phyloP scores from a whole-genome alignment of 257 asterid genomes.

The Solanum neorickii region DNA sequence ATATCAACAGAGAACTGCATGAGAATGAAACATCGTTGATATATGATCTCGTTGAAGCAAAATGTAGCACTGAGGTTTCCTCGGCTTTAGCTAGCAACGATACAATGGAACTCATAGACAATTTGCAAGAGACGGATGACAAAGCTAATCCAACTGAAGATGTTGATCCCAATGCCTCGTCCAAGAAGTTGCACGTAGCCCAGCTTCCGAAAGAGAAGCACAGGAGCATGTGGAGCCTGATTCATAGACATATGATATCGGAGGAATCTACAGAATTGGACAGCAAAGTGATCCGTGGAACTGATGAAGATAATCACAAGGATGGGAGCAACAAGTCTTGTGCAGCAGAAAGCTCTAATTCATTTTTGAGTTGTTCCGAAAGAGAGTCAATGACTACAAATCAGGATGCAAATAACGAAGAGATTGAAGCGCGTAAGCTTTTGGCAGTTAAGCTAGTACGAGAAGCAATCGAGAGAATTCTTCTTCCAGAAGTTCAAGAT shows the following conservation, averaged over 20 bases:
- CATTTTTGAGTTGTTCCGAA: constrained; percentile 3
- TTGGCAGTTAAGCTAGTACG: constrained; percentile 75
- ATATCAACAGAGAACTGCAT: neutral
- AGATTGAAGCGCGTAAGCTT: constrained; percentile 43
- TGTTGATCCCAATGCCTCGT: neutral
- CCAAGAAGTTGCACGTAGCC: neutral
- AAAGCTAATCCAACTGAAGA: constrained; percentile 8
- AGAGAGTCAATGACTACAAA: constrained; percentile 6
- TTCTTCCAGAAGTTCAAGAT: constrained; percentile 84
- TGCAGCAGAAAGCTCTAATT: constrained; percentile 5
- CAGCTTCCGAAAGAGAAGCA: constrained; percentile 1
- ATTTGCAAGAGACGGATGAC: neutral
- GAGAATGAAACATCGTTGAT: constrained; percentile 8
- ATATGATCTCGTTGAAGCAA: constrained; percentile 6
- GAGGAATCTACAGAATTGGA: constrained; percentile 7
- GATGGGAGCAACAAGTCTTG: constrained; percentile 4
- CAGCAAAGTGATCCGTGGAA: neutral
- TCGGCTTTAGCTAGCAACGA: constrained; percentile 13
- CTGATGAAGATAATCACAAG: constrained; percentile 2
- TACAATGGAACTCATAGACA: neutral
- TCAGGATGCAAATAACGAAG: constrained; percentile 28
- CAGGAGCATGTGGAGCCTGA: constrained; percentile 30
- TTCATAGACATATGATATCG: constrained; percentile 20
- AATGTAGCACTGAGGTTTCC: constrained; percentile 1
- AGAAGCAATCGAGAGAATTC: constrained; percentile 91